Percentiles rank a stretch among this genome's conserved stretches.
These are phyloP conservation scores for Termitomyces sp. DNA, from an alignment of 768 basidiomycete genomes.

Conservation along the genomic window DNA sequence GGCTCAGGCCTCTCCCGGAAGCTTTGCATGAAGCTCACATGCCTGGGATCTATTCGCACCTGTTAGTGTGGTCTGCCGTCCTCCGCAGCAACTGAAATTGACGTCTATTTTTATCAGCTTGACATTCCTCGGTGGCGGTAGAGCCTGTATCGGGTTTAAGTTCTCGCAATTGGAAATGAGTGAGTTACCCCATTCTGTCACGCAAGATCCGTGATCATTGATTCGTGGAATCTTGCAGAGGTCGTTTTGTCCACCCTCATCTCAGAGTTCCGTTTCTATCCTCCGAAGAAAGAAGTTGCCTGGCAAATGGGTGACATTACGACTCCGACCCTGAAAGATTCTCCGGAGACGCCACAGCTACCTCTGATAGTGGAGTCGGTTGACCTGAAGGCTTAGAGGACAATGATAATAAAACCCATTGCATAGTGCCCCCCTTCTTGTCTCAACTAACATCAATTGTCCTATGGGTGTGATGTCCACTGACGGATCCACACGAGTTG, in stretches of 20 bases:
- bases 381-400: background rate
- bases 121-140: no score
- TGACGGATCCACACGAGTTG: no score
- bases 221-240: no score
- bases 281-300: background rate
- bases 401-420: no score
- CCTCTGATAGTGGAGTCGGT: background rate
- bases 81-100: background rate
- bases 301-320: background rate
- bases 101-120: background rate
- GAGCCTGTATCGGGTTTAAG: no score
- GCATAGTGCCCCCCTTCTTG: no score
- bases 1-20: no score
- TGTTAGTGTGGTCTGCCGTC: slow-evolving; percentile 7
- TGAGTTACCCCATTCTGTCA: slow-evolving; percentile 19
- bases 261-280: background rate
- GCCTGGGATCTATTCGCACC: no score
- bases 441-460: no score
- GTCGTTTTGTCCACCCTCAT: no score
- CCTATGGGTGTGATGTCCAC: no score
- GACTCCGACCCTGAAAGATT: background rate
- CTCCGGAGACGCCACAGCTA: background rate
- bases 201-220: background rate
- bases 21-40: no score
- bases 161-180: slow-evolving; percentile 35